Evolutionary conservation across 257 asterid species (phyloP).

Genomic region (Solanum microdontum): DNA sequence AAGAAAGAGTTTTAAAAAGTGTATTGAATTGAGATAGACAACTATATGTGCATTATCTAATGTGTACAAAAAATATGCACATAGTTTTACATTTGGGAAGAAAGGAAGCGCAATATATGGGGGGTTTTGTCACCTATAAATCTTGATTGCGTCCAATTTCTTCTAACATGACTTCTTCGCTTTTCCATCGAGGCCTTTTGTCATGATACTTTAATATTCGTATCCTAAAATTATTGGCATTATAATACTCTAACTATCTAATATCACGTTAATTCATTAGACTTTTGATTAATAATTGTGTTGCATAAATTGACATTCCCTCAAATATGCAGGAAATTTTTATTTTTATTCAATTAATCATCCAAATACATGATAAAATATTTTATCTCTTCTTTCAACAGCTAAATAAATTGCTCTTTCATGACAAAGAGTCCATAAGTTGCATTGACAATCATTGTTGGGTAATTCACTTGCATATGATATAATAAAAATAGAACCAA

Average conservation of each 20-base stretch:
- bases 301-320: not conserved
- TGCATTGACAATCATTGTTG: not conserved
- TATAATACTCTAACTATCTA: not conserved
- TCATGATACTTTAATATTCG: not conserved
- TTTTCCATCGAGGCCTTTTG: not conserved
- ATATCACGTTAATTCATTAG: not conserved
- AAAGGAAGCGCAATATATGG: not conserved
- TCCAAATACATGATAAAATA: not conserved
- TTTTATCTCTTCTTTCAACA: not conserved
- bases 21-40: not conserved
- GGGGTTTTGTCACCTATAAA: not conserved
- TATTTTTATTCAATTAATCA: not conserved
- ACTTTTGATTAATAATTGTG: not conserved
- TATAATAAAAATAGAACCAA: not conserved
- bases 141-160: not conserved
- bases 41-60: not conserved
- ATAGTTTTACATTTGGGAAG: not conserved
- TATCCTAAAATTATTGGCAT: not conserved
- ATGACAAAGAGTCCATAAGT: not conserved
- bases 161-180: too few species aligned
- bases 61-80: not conserved
- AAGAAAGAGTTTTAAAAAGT: not conserved
- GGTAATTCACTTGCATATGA: not conserved
- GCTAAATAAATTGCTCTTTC: not conserved
- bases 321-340: not conserved